Evolutionary conservation across 2,329 filamentous ascomycete species (phyloP), one percentile per base, ranked within the genome.

Genomic region (Zasmidium citrigriseum): DNA sequence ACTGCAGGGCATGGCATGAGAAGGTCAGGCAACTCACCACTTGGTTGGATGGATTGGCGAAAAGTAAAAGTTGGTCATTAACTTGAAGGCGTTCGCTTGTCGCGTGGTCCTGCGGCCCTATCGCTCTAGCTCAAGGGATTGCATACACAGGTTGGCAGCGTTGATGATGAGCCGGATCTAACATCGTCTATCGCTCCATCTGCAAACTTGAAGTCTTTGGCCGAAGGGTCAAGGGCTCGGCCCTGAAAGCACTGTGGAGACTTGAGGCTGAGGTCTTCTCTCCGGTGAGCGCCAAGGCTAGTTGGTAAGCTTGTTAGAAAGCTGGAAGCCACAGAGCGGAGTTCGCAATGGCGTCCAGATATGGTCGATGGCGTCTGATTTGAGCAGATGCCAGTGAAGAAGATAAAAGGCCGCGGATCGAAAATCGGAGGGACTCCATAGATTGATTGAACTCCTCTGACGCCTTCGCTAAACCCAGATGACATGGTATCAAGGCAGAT

Each of bases 401-500:
- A 23, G 24, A 29, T 22, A 24, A 21, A 20, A 44, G 41, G 44
- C 20, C 22, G 10, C 7, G 29, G 12, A 20, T 54, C 38, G 41
- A 45, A 57, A 41, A 16, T n/a, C 4, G 27, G 7, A 14, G 27
- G 7, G 16, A n/a, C 14, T 41, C 16, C 34, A 9, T 16, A n/a
- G 34, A 11, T n/a, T 41, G 34, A 41, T n/a, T 16, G 34, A 41
- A 41, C 34, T 41, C 34, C 34, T 16, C 34, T 11, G 34, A 65
- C 65, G 60, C 65, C 65, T 55, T 58, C 64, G 65, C 65, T 67
- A 58, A 66, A 34, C 25, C 34, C 21, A 23, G 21, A 55, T 56
- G 38, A 58, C 21, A 25, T 25, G 12, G 7, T 20, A 3, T 7
- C 20, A 22, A 41, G 29, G 14, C 23, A 2, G n/a, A 44, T 67